phyloP scores from a whole-genome alignment of 2,329 filamentous ascomycete species.

The Pezicula radicicola region DNA sequence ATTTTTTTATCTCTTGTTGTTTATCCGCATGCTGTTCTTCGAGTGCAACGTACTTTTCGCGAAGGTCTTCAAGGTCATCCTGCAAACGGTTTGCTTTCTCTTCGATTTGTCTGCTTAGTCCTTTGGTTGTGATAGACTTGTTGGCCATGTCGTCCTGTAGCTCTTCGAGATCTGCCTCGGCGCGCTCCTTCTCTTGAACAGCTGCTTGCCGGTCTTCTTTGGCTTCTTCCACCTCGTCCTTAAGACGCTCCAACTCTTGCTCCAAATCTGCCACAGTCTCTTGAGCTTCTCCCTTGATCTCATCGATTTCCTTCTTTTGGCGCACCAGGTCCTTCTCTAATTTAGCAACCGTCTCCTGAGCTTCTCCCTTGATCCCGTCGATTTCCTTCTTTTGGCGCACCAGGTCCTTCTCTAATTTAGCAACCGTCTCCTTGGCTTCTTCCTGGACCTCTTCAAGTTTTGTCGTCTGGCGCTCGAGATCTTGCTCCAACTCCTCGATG shows the following conservation, averaged over 20 bases:
- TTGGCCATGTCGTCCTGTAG: conserved; percentile 76
- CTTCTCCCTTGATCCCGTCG: conserved; percentile 30
- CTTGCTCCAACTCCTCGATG: conserved; percentile 55
- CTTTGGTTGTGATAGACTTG: conserved; percentile 74
- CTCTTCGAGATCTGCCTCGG: conserved; percentile 58
- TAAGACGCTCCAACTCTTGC: conserved; percentile 48
- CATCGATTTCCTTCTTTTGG: too few species aligned
- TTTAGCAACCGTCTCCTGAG: conserved; percentile 26
- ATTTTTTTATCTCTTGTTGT: conserved; percentile 32
- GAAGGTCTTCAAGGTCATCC: conserved; percentile 55
- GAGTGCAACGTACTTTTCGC: conserved; percentile 39
- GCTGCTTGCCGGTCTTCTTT: conserved; percentile 54
- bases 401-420: too few species aligned
- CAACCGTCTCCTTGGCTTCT: conserved; percentile 23
- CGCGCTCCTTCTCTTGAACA: conserved; percentile 50
- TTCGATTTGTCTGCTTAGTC: conserved; percentile 71
- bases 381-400: too few species aligned
- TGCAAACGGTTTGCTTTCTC: conserved; percentile 67
- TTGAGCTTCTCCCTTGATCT: conserved; percentile 37
- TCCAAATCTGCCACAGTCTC: conserved; percentile 56
- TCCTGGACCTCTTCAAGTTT: conserved; percentile 53
- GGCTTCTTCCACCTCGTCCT: conserved; percentile 51
- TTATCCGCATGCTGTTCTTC: conserved; percentile 41
- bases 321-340: too few species aligned
- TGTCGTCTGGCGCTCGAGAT: conserved; percentile 49